Conservation (phyloP, 2,329 filamentous ascomycete genomes). For the Paraconiothyrium brasiliense region DNA sequence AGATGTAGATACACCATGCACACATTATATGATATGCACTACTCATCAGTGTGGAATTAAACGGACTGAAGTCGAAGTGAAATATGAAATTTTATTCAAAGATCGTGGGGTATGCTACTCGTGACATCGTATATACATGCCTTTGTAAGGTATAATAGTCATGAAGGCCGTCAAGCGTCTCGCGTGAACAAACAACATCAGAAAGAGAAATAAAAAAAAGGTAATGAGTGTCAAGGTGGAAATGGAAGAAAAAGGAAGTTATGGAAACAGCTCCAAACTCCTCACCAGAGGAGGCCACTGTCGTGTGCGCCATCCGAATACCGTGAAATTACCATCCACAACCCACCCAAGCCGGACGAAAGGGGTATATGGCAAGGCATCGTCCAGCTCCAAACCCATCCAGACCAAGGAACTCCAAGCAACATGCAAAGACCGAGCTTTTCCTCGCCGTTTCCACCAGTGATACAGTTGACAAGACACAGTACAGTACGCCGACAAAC, state of each 20-base stretch:
- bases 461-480: constrained; percentile 27
- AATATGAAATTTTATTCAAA: constrained; percentile 31
- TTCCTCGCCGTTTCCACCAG: constrained; percentile 16
- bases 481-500: constrained; percentile 18
- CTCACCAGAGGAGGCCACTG: constrained; percentile 38
- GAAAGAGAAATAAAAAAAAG: constrained; percentile 6
- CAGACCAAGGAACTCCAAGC: constrained; percentile 16
- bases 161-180: constrained; percentile 24
- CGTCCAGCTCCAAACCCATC: constrained; percentile 11
- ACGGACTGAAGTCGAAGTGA: not conserved
- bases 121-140: constrained; percentile 31
- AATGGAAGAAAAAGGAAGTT: constrained; percentile 18
- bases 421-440: constrained; percentile 16
- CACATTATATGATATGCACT: not conserved
- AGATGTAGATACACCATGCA: not conserved
- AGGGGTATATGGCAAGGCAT: constrained; percentile 15
- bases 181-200: constrained; percentile 11
- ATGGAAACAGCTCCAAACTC: constrained; percentile 21
- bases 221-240: constrained; percentile 17
- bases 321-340: constrained; percentile 21
- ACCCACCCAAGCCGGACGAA: constrained; percentile 20
- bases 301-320: constrained; percentile 27
- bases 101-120: constrained; percentile 32
- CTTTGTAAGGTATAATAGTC: constrained; percentile 28
- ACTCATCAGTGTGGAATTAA: not conserved